phyloP scores from a whole-genome alignment of 2,329 filamentous ascomycete species.

The Fusarium paranaense region DNA sequence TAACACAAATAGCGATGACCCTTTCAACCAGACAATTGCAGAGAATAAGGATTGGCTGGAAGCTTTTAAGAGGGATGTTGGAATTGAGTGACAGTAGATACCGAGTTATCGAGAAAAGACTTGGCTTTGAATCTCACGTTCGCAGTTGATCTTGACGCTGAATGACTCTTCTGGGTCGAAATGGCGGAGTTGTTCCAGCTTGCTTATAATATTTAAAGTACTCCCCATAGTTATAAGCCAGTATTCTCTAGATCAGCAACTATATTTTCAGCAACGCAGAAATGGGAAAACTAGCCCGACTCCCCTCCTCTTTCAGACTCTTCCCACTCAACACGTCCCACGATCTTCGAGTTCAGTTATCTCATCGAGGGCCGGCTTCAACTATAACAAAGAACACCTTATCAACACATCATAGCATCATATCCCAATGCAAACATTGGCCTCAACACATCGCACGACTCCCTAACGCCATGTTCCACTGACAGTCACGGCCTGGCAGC shows the following conservation, averaged over 20 bases:
- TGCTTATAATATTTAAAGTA: no score
- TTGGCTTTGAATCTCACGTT: neutral
- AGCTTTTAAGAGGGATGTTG: conserved; percentile 40
- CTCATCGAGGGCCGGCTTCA: neutral
- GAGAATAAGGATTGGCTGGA: conserved; percentile 42
- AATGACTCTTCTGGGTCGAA: neutral
- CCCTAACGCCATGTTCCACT: conserved; percentile 1
- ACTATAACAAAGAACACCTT: neutral
- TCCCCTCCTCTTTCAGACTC: neutral
- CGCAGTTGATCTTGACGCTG: neutral
- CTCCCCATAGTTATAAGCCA: neutral
- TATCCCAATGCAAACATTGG: neutral
- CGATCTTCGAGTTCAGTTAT: no score
- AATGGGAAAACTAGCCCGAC: neutral
- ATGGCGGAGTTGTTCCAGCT: no score
- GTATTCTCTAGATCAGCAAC: neutral
- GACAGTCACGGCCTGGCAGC: conserved; percentile 10
- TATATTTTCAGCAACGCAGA: neutral
- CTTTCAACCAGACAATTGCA: conserved; percentile 42
- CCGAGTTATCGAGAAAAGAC: neutral
- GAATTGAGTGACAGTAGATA: conserved; percentile 18
- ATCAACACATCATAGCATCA: neutral
- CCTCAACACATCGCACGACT: neutral
- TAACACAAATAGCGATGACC: conserved; percentile 38
- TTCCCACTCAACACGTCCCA: neutral